Conservation (phyloP, 257 asterid genomes). For the Coffea canephora region DNA sequence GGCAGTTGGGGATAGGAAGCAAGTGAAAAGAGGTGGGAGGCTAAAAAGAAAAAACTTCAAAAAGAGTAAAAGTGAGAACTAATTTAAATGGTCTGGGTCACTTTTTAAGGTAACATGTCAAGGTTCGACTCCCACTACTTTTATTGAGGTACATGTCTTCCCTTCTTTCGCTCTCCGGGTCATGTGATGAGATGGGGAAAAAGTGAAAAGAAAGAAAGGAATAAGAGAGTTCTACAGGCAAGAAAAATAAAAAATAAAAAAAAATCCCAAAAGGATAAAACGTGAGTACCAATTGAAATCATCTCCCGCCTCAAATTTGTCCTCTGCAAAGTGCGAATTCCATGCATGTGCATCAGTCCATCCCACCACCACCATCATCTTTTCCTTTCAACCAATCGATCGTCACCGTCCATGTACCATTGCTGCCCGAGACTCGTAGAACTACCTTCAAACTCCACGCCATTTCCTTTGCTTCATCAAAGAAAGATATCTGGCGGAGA, state of each 20-base stretch:
- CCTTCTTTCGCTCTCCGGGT: background rate
- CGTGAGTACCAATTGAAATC: background rate
- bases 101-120: background rate
- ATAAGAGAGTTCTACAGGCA: too few relatives aligned
- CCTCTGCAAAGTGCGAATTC: background rate
- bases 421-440: slow-evolving; percentile 6
- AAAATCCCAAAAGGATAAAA: background rate
- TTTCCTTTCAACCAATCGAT: slow-evolving; percentile 17
- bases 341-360: slow-evolving; percentile 19
- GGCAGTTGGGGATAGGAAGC: too few relatives aligned
- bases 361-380: slow-evolving; percentile 24
- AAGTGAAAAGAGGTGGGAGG: too few relatives aligned
- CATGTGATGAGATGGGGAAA: background rate
- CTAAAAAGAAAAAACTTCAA: too few relatives aligned
- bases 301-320: slow-evolving; percentile 11
- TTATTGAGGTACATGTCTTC: too few relatives aligned
- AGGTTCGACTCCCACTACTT: background rate
- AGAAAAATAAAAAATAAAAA: background rate
- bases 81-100: background rate
- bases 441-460: slow-evolving; percentile 36
- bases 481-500: slow-evolving; percentile 52
- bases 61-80: too few relatives aligned
- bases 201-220: too few relatives aligned
- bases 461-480: slow-evolving; percentile 28
- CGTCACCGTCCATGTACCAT: slow-evolving; percentile 23